A percentile compares a stretch with the other conserved stretches of the same genome.
Conservation (phyloP, 768 basidiomycete genomes). For the Phallus indusiatus region DNA sequence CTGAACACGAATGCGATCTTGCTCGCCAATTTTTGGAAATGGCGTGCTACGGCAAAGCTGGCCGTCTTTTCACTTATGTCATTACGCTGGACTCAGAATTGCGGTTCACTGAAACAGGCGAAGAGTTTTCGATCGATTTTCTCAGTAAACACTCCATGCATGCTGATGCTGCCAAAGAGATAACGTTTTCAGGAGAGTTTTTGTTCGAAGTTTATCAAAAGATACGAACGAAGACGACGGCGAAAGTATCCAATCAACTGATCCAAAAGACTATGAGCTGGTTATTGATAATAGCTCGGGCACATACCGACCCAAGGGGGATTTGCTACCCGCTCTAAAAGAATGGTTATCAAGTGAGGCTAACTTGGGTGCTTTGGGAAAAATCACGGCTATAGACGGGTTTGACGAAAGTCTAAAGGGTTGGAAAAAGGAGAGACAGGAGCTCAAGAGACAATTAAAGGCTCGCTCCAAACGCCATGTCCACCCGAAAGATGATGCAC, state of each 20-base stretch:
- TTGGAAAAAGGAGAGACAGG: conserved; percentile 26
- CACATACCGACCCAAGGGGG: conserved; percentile 33
- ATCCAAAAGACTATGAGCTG: conserved; percentile 32
- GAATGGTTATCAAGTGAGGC: conserved; percentile 24
- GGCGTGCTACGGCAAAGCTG: conserved; percentile 31
- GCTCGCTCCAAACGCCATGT: background rate
- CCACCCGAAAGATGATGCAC: background rate
- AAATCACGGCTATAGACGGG: conserved; percentile 27
- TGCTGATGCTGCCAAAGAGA: conserved; percentile 32
- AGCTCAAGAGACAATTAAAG: conserved; percentile 20
- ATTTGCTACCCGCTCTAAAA: conserved; percentile 29
- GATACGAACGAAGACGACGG: conserved; percentile 1
- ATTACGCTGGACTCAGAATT: conserved; percentile 34
- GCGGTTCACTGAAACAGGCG: conserved; percentile 38
- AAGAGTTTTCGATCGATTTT: conserved; percentile 33
- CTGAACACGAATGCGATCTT: background rate
- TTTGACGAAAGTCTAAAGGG: conserved; percentile 28
- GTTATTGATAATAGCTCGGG: conserved; percentile 40
- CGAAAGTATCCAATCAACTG: conserved; percentile 14
- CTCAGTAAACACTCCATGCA: conserved; percentile 40
- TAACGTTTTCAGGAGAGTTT: conserved; percentile 36
- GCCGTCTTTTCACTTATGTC: conserved; percentile 36
- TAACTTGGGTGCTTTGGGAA: conserved; percentile 30
- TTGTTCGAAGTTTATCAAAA: conserved; percentile 17
- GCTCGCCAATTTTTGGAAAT: conserved; percentile 31